Percentiles rank a stretch among this genome's conserved stretches.
phyloP scores from a whole-genome alignment of 1,284 basidiomycete species.

The Microbotryomycetes sp. region DNA sequence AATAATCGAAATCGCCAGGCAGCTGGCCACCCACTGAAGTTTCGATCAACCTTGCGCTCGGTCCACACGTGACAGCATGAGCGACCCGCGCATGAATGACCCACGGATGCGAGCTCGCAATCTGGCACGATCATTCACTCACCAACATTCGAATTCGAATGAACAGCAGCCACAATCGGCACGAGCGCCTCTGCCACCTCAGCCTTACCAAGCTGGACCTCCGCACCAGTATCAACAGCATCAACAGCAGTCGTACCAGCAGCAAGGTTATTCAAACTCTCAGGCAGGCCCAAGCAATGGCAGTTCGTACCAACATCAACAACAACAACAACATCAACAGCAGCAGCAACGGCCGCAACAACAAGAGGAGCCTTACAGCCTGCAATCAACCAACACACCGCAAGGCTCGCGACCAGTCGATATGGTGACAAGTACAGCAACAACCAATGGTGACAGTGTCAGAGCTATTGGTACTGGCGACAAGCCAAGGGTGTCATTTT shows the following conservation, averaged over 20 bases:
- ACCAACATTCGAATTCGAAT: background rate
- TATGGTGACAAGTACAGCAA: background rate
- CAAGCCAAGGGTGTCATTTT: conserved; percentile 58
- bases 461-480: background rate
- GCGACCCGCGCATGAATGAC: background rate
- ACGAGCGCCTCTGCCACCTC: background rate
- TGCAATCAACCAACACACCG: background rate
- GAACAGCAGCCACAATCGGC: background rate
- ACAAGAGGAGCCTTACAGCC: background rate
- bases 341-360: background rate
- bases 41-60: too few species aligned
- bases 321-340: background rate
- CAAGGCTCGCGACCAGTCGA: background rate
- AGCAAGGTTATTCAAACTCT: too few species aligned
- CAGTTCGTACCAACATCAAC: background rate
- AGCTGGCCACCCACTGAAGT: too few species aligned
- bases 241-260: background rate
- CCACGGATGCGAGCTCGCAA: background rate
- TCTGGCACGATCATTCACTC: background rate
- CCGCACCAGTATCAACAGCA: too few species aligned
- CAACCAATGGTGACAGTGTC: too few species aligned
- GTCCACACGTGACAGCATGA: background rate
- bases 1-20: too few species aligned
- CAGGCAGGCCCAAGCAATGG: too few species aligned
- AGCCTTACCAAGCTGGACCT: too few species aligned